Evolutionary conservation across 805 yeast species (phyloP).

Genomic region (Suhomyces sp.): DNA sequence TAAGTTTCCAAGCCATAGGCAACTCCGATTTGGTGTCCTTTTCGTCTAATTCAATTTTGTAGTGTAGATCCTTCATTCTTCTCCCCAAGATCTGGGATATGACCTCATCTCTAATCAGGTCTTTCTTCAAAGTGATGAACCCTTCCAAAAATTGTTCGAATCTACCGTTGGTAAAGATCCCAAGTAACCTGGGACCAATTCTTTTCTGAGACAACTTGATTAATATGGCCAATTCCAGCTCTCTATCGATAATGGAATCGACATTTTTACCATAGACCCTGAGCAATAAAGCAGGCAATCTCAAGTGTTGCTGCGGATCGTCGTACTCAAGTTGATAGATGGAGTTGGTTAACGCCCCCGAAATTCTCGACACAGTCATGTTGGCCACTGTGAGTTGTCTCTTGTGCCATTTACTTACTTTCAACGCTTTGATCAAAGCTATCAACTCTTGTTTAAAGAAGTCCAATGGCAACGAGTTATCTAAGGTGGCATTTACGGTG

Average conservation of each 20-base stretch:
- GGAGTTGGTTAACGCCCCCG: constrained; percentile 93
- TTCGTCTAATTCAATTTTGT: constrained; percentile 63
- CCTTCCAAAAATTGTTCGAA: constrained; percentile 90
- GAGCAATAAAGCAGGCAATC: constrained; percentile 62
- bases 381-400: constrained; percentile 41
- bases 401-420: constrained; percentile 78
- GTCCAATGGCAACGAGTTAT: constrained; percentile 75
- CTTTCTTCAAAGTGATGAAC: constrained; percentile 71
- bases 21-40: constrained; percentile 54
- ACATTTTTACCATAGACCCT: constrained; percentile 89
- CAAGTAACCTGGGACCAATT: constrained; percentile 87
- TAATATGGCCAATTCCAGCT: constrained; percentile 69
- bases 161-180: constrained; percentile 89
- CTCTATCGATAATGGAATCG: constrained; percentile 82
- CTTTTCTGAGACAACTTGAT: constrained; percentile 70
- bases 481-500: constrained; percentile 59
- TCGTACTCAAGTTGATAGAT: constrained; percentile 71
- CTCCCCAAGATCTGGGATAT: constrained; percentile 84
- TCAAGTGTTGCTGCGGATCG: constrained; percentile 28
- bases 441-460: constrained; percentile 82
- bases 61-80: constrained; percentile 93
- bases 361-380: constrained; percentile 62
- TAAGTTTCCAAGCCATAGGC: constrained; percentile 67
- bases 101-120: constrained; percentile 71
- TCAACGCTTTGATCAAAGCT: constrained; percentile 58